Conservation (phyloP, 1,284 basidiomycete genomes). For the Boletus holoroseus region DNA sequence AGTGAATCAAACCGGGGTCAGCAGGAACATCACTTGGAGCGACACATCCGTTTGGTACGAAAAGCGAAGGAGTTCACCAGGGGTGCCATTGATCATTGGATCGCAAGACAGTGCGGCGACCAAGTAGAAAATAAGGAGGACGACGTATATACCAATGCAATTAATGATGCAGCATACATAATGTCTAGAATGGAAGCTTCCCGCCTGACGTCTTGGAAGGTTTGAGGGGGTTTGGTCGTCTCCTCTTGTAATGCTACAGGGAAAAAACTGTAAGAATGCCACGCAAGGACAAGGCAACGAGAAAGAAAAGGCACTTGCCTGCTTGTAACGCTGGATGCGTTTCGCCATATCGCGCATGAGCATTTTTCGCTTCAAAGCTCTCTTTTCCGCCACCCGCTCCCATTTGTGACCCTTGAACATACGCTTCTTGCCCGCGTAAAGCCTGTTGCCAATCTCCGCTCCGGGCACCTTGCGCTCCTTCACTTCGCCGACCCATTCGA, state of each 20-base stretch:
- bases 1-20: background rate
- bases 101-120: background rate
- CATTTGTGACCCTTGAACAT: conserved; percentile 87
- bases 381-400: conserved; percentile 53
- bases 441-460: conserved; percentile 50
- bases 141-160: background rate
- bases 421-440: conserved; percentile 67
- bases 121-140: background rate
- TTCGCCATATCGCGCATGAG: conserved; percentile 63
- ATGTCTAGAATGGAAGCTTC: conserved; percentile 49
- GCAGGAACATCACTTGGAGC: background rate
- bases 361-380: conserved; percentile 43
- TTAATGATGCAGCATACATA: conserved; percentile 2
- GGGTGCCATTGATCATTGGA: background rate
- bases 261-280: conserved; percentile 3
- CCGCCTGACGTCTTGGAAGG: conserved; percentile 39
- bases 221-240: conserved; percentile 51
- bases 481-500: conserved; percentile 57
- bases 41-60: background rate
- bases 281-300: background rate
- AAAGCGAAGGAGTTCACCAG: background rate
- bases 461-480: conserved; percentile 46
- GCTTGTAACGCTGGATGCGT: conserved; percentile 58
- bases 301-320: conserved; percentile 38
- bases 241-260: conserved; percentile 47